phyloP scores from a whole-genome alignment of 2,329 filamentous ascomycete genomes.

The Ramichloridium luteum region DNA sequence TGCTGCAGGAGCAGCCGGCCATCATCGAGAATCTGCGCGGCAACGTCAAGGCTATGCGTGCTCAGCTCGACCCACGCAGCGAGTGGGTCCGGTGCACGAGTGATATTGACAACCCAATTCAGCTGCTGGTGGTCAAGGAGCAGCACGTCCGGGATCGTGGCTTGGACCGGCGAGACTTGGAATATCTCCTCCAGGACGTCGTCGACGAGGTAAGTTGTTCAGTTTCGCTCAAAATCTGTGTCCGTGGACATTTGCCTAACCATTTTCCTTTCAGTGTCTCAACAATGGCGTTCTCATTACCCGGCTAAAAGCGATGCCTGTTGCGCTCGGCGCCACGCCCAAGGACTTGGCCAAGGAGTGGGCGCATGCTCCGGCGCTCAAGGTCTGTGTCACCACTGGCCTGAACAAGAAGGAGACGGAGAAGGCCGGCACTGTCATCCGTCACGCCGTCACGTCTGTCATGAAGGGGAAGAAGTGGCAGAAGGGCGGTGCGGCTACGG shows the following conservation, averaged over 20 bases:
- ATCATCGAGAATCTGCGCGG: constrained; percentile 68
- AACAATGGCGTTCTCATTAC: constrained; percentile 84
- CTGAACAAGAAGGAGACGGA: constrained; percentile 91
- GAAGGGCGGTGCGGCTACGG: constrained; percentile 3
- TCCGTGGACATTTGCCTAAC: constrained; percentile 1
- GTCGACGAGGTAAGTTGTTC: constrained; percentile 73
- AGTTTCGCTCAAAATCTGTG: not conserved
- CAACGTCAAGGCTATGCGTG: constrained; percentile 72
- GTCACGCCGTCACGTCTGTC: constrained; percentile 89
- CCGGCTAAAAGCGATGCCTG: constrained; percentile 64
- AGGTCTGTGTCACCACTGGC: constrained; percentile 79
- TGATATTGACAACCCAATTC: constrained; percentile 69
- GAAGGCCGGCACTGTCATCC: constrained; percentile 75
- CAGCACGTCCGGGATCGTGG: constrained; percentile 64
- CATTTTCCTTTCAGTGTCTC: constrained; percentile 46
- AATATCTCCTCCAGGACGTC: constrained; percentile 72
- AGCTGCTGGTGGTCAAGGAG: constrained; percentile 71
- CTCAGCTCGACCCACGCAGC: constrained; percentile 80
- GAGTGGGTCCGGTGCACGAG: constrained; percentile 86
- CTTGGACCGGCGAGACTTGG: constrained; percentile 59
- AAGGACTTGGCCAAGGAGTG: constrained; percentile 52
- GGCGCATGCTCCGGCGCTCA: constrained; percentile 67
- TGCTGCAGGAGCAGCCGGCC: constrained; percentile 79
- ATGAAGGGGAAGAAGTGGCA: constrained; percentile 43
- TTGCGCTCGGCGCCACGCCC: constrained; percentile 44